Evolutionary conservation across 805 yeast genomes (phyloP).

Genomic region (Metschnikowia shivogae): DNA sequence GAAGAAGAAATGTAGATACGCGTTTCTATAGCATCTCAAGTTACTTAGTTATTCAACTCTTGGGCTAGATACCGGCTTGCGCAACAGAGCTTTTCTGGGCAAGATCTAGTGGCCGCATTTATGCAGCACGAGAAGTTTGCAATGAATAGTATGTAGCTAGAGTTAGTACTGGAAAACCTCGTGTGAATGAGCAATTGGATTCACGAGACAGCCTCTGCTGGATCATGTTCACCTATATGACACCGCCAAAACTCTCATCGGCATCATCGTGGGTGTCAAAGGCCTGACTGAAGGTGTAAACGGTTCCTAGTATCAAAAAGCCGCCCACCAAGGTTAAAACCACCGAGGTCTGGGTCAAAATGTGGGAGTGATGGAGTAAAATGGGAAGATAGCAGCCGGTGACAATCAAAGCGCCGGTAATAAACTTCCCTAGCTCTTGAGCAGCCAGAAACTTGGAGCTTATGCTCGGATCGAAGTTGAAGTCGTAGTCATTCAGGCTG

Average conservation of each 20-base stretch:
- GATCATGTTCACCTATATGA: conserved; percentile 4
- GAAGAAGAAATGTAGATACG: too few relatives aligned
- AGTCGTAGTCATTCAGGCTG: conserved; percentile 38
- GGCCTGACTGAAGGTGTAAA: conserved; percentile 74
- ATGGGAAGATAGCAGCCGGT: conserved; percentile 73
- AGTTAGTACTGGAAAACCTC: too few relatives aligned
- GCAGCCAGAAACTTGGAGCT: conserved; percentile 26
- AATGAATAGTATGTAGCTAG: too few relatives aligned
- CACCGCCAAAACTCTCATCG: conserved; percentile 18
- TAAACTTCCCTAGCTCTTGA: conserved; percentile 76
- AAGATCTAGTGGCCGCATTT: too few relatives aligned
- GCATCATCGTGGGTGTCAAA: conserved; percentile 47
- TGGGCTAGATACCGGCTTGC: too few relatives aligned
- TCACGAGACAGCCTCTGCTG: too few relatives aligned
- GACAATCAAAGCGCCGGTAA: conserved; percentile 71
- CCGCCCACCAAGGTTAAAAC: conserved; percentile 82
- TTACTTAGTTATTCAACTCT: too few relatives aligned
- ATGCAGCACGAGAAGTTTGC: too few relatives aligned
- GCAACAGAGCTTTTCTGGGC: too few relatives aligned
- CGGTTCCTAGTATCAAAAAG: conserved; percentile 73
- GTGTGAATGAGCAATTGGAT: too few relatives aligned
- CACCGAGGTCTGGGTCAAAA: conserved; percentile 68
- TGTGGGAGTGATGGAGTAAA: conserved; percentile 68
- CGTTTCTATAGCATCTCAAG: too few relatives aligned
- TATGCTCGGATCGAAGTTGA: conserved; percentile 36